A percentile compares a stretch with the other conserved stretches of the same genome.
Evolutionary conservation across 768 basidiomycete genomes (phyloP).

Genomic region (Tricholoma furcatifolium): DNA sequence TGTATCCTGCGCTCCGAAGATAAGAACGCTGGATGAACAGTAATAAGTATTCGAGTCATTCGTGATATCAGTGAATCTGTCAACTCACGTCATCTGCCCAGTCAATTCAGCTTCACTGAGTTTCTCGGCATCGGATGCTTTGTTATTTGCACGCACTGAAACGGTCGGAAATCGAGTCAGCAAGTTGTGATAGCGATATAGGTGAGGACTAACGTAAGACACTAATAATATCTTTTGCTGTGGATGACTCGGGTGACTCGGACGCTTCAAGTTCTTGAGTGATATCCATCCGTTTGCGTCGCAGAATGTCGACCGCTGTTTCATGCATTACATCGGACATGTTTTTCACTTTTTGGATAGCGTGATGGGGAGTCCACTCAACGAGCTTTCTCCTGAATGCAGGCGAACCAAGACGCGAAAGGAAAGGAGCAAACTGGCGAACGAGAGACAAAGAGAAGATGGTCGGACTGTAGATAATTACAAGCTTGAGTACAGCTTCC

Average conservation of each 20-base stretch:
- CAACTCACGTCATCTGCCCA: conserved; percentile 48
- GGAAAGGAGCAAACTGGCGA: conserved; percentile 44
- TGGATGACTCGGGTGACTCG: conserved; percentile 20
- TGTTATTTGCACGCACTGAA: conserved; percentile 38
- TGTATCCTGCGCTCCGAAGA: conserved; percentile 52
- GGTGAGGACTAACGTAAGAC: conserved; percentile 37
- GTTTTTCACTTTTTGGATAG: conserved; percentile 39
- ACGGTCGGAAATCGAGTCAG: conserved; percentile 2
- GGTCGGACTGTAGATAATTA: conserved; percentile 35
- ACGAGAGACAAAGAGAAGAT: conserved; percentile 43
- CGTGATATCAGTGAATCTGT: background rate
- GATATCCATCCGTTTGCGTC: conserved; percentile 32
- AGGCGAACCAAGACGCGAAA: conserved; percentile 40
- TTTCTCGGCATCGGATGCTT: conserved; percentile 30
- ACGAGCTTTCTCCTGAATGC: conserved; percentile 42
- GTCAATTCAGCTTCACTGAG: conserved; percentile 43
- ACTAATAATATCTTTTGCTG: conserved; percentile 49
- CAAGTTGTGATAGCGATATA: background rate
- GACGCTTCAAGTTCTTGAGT: conserved; percentile 16
- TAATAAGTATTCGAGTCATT: background rate
- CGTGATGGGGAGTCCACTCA: conserved; percentile 35
- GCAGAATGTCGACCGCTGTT: conserved; percentile 39
- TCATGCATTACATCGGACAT: conserved; percentile 51
- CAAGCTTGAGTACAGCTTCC: background rate
- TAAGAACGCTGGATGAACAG: conserved; percentile 40